Evolutionary conservation across 23 red algal species (phyloP), one percentile per base, ranked within the genome.

Genomic region (Gracilaria gracilis): DNA sequence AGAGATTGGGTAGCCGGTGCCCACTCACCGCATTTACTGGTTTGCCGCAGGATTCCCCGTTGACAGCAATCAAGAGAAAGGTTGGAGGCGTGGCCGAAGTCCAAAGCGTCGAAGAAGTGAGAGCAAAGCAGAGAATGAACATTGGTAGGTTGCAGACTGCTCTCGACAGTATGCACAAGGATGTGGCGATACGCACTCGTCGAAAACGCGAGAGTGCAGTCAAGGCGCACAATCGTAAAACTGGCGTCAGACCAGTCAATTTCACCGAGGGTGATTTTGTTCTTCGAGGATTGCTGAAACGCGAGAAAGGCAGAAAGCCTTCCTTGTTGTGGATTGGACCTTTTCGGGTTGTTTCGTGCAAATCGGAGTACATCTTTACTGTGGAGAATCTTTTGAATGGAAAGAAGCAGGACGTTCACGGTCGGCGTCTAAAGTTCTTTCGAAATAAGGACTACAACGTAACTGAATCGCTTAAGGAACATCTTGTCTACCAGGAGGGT

Each of bases 191-290:
- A 53, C 21, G 17, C 3, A n/a, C 48, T 13, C 37, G 53, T 25
- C 8, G 27, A 19, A 91, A 82, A 44, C 4, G 62, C 0, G 35
- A 64, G 29, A 29, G 0, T 8, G 62, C 67, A 2, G 46, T 64
- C 15, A 33, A 72, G 28, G 12, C 38, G 33, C 87, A 81, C 75
- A 91, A 91, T 58, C 67, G 72, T 33, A 73, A 44, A 35, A 72
- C 32, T 21, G 21, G 21, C 8, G 66, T 72, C 8, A 17, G 33
- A 17, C 32, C 33, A 21, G 21, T 72, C 33, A 84, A 84, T 27
- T 84, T 84, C 25, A 55, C 57, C 57, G 33, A 39, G 13, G 80
- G 80, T 14, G 80, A 84, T 64, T 84, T 32, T 29, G 80, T 84
- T 16, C 80, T 84, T 20, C 13, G 80, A 25, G 66, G 66, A 19